A percentile compares a stretch with the other conserved stretches of the same genome.
Evolutionary conservation across 2,329 filamentous ascomycete genomes (phyloP).

Genomic region (Aspergillus quadricinctus): DNA sequence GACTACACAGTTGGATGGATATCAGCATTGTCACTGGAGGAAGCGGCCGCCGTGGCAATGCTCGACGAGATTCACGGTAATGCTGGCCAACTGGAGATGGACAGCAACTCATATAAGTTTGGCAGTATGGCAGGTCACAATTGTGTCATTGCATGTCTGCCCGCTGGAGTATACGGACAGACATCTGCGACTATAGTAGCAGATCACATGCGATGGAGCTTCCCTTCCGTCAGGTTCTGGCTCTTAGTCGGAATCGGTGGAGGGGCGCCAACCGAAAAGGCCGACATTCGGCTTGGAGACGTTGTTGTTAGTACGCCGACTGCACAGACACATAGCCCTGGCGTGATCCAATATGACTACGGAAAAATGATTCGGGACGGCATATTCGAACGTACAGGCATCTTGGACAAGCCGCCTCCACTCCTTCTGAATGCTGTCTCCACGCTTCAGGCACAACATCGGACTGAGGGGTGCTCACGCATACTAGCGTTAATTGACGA

Average conservation of each 20-base stretch:
- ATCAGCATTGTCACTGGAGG: not conserved
- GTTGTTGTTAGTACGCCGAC: constrained; percentile 24
- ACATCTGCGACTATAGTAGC: constrained; percentile 19
- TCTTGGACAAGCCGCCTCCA: constrained; percentile 10
- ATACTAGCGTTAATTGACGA: no score
- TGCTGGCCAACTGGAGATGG: constrained; percentile 2
- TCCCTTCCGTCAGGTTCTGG: constrained; percentile 17
- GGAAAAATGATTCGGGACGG: constrained; percentile 19
- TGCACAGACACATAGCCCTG: constrained; percentile 2
- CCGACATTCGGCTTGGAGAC: constrained; percentile 27
- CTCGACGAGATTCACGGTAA: not conserved
- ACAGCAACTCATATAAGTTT: constrained; percentile 21
- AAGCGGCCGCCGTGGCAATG: not conserved
- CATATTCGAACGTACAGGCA: constrained; percentile 16
- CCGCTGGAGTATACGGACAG: constrained; percentile 15
- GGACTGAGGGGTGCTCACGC: no score
- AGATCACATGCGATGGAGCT: constrained; percentile 21
- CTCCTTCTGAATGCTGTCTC: constrained; percentile 15
- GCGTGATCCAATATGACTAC: constrained; percentile 29
- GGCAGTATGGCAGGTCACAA: constrained; percentile 21
- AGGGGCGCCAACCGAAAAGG: constrained; percentile 19
- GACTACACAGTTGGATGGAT: constrained; percentile 5
- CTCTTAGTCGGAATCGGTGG: constrained; percentile 31
- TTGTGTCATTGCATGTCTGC: constrained; percentile 22
- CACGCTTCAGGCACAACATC: not conserved